Evolutionary conservation across 441 rosid species (phyloP).

Genomic region (Isatis lusitanica): DNA sequence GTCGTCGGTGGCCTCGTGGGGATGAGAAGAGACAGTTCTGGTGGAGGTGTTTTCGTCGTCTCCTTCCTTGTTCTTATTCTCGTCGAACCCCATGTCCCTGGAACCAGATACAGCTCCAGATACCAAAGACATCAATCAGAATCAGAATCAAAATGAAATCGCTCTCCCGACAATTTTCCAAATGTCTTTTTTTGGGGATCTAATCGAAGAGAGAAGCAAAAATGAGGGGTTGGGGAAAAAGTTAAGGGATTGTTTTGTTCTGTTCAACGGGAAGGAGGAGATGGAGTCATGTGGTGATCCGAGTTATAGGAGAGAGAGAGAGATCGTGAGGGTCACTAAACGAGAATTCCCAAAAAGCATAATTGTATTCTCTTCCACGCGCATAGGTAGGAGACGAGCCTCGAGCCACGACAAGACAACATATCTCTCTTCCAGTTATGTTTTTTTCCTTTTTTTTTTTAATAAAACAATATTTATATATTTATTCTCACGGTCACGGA

Average conservation of each 20-base stretch:
- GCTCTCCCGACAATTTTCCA: not conserved
- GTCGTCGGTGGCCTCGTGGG: slow-evolving; percentile 35
- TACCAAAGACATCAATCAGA: slow-evolving; percentile 67
- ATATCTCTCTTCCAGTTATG: not conserved
- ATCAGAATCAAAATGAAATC: not conserved
- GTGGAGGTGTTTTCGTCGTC: slow-evolving; percentile 29
- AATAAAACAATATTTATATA: too few species aligned
- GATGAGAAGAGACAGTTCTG: slow-evolving; percentile 3
- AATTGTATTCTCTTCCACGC: slow-evolving; percentile 33
- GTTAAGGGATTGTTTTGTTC: slow-evolving; percentile 24
- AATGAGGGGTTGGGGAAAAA: slow-evolving; percentile 5
- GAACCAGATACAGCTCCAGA: slow-evolving; percentile 63
- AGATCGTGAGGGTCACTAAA: slow-evolving; percentile 39
- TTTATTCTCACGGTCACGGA: not conserved
- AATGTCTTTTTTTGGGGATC: not conserved
- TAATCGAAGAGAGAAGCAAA: not conserved
- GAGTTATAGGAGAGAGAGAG: slow-evolving; percentile 38
- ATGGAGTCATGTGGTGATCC: slow-evolving; percentile 73
- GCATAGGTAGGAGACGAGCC: slow-evolving; percentile 19
- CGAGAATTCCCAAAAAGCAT: slow-evolving; percentile 6
- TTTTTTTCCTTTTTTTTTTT: not conserved
- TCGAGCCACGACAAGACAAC: slow-evolving; percentile 33
- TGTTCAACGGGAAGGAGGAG: slow-evolving; percentile 38
- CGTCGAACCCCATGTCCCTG: slow-evolving; percentile 61
- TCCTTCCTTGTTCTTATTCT: slow-evolving; percentile 34